These are phyloP conservation scores for Barnettozyma hawaiiensis DNA, from an alignment of 1,139 yeast genomes.

Conservation along the genomic window DNA sequence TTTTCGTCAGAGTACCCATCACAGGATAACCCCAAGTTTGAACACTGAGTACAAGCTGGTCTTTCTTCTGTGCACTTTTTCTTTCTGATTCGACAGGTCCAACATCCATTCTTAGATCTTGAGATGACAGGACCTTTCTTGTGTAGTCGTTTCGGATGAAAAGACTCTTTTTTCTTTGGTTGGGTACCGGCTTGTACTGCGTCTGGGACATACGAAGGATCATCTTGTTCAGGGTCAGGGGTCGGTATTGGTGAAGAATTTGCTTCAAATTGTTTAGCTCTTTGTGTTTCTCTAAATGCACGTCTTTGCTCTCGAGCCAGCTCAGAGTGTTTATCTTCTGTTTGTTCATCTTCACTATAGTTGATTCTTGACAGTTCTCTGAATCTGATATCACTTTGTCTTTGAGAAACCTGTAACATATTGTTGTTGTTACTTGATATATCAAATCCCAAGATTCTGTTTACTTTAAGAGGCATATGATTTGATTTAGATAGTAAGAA, in stretches of 20 bases:
- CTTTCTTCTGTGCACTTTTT: constrained; percentile 60
- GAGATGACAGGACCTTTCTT: constrained; percentile 25
- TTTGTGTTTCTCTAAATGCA: constrained; percentile 2
- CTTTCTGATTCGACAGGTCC: constrained; percentile 64
- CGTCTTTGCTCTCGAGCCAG: constrained; percentile 7
- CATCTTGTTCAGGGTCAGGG: background rate
- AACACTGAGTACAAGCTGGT: constrained; percentile 52
- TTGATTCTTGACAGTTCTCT: constrained; percentile 3
- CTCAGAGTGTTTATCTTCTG: background rate
- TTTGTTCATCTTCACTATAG: constrained; percentile 1
- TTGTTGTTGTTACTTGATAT: background rate
- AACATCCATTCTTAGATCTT: constrained; percentile 56
- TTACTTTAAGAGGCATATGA: background rate
- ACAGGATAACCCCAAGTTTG: constrained; percentile 45
- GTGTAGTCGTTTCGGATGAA: background rate
- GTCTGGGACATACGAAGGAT: constrained; percentile 3
- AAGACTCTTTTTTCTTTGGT: background rate
- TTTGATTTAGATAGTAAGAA: background rate
- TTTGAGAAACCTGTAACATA: constrained; percentile 1
- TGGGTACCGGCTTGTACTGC: background rate
- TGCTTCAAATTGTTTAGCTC: background rate
- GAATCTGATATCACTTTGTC: constrained; percentile 10
- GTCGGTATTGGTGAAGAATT: background rate
- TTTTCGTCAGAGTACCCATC: constrained; percentile 42
- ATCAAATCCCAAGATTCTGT: constrained; percentile 1